phyloP scores from a whole-genome alignment of 2,329 filamentous ascomycete species.

The Pyrenophora tritici-repentis region DNA sequence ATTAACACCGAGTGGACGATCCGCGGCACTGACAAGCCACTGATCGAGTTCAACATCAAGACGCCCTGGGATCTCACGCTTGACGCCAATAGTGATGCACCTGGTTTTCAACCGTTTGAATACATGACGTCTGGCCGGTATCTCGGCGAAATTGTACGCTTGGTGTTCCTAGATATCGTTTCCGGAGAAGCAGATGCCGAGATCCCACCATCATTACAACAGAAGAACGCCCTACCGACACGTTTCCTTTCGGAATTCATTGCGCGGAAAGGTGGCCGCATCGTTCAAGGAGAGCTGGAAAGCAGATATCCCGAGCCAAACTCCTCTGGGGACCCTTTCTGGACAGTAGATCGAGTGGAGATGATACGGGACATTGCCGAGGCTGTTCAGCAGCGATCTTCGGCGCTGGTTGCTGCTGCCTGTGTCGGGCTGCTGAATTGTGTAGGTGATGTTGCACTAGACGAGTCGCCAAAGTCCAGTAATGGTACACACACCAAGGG shows the following conservation, averaged over 20 bases:
- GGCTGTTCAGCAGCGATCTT: constrained; percentile 72
- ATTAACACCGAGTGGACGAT: constrained; percentile 88
- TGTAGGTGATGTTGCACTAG: constrained; percentile 66
- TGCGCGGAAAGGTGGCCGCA: constrained; percentile 47
- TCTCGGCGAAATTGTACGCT: constrained; percentile 74
- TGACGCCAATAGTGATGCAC: constrained; percentile 68
- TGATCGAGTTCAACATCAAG: constrained; percentile 66
- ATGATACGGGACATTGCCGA: constrained; percentile 70
- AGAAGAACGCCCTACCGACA: constrained; percentile 69
- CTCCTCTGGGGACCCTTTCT: constrained; percentile 50
- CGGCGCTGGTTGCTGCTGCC: constrained; percentile 74
- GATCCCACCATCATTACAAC: constrained; percentile 61
- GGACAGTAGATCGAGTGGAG: constrained; percentile 65
- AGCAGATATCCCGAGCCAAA: constrained; percentile 60
- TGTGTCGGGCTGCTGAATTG: constrained; percentile 71
- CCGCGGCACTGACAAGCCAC: constrained; percentile 70
- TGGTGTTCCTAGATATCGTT: constrained; percentile 72
- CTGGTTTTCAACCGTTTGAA: constrained; percentile 81
- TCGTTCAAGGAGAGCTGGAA: constrained; percentile 47
- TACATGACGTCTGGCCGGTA: constrained; percentile 84
- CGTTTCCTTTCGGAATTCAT: constrained; percentile 74
- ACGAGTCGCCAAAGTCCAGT: constrained; percentile 20
- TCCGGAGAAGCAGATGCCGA: constrained; percentile 34
- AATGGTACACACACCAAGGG: constrained; percentile 22
- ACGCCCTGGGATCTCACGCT: constrained; percentile 73